These are phyloP conservation scores for Penstemon davidsonii DNA, from an alignment of 257 asterid species.

Conservation along the genomic window DNA sequence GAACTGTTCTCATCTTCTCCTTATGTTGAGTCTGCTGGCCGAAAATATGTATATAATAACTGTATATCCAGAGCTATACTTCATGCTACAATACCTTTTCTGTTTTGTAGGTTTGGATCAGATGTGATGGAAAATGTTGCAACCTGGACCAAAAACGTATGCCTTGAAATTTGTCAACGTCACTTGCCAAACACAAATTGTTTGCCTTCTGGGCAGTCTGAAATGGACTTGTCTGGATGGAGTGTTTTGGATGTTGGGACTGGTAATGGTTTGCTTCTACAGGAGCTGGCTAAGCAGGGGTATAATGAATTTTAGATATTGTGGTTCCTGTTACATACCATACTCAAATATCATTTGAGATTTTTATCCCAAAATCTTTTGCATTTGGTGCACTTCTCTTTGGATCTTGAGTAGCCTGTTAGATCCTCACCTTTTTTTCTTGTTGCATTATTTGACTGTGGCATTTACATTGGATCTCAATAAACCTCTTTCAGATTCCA, in stretches of 20 bases:
- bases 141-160: conserved; percentile 44
- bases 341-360: neutral
- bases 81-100: conserved; percentile 17
- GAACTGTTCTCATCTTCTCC: conserved; percentile 18
- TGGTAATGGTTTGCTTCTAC: conserved; percentile 96
- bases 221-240: conserved; percentile 70
- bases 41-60: neutral
- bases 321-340: conserved; percentile 19
- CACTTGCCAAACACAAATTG: conserved; percentile 54
- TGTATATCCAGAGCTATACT: conserved; percentile 9
- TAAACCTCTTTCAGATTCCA: neutral
- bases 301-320: conserved; percentile 44
- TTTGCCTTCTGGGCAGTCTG: conserved; percentile 51
- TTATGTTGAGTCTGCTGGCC: conserved; percentile 18
- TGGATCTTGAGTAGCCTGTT: conserved; percentile 6
- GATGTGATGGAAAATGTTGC: too few relatives aligned
- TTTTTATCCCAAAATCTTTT: conserved; percentile 5
- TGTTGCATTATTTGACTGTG: conserved; percentile 18
- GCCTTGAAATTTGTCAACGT: conserved; percentile 68
- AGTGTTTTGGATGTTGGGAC: conserved; percentile 95
- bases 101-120: conserved; percentile 61
- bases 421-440: neutral
- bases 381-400: conserved; percentile 6
- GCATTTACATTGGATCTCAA: neutral
- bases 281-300: conserved; percentile 95